Conservation (phyloP, 2,329 filamentous ascomycete genomes). For the Trichophyton schoenleinii region DNA sequence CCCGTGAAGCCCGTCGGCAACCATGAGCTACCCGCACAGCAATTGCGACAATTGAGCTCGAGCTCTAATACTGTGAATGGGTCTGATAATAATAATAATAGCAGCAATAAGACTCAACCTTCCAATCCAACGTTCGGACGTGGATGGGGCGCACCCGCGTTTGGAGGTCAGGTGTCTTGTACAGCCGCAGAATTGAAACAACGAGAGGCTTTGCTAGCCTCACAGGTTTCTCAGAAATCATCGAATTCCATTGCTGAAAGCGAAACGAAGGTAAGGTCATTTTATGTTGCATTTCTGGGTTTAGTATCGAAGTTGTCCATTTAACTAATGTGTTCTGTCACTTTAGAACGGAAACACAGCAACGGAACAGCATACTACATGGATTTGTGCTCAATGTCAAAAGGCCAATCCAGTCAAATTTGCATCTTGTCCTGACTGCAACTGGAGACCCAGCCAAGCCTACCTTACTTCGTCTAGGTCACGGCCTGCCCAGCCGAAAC, state of each 20-base stretch:
- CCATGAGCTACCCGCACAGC: neutral
- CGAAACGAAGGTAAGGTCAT: neutral
- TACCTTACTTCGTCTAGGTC: neutral
- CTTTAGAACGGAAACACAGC: neutral
- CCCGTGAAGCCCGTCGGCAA: neutral
- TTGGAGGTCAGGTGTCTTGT: slow-evolving; percentile 3
- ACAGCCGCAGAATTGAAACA: slow-evolving; percentile 15
- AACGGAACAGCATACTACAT: neutral
- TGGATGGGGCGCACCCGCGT: slow-evolving; percentile 8
- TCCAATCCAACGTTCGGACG: neutral
- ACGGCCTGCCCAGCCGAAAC: neutral
- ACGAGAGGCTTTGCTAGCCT: slow-evolving; percentile 5
- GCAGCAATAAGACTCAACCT: neutral
- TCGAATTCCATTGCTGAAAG: neutral
- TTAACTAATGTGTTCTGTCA: neutral
- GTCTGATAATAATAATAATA: neutral
- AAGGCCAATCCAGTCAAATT: neutral
- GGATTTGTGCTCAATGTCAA: neutral
- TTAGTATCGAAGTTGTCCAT: neutral
- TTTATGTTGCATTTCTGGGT: neutral
- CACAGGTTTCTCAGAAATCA: neutral
- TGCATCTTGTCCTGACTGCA: neutral
- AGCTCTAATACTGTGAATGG: neutral
- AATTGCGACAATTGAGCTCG: neutral
- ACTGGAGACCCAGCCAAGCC: neutral